These are phyloP conservation scores for Lichtheimia ornata DNA, from an alignment of 371 early-diverging fungal species.

Conservation along the genomic window DNA sequence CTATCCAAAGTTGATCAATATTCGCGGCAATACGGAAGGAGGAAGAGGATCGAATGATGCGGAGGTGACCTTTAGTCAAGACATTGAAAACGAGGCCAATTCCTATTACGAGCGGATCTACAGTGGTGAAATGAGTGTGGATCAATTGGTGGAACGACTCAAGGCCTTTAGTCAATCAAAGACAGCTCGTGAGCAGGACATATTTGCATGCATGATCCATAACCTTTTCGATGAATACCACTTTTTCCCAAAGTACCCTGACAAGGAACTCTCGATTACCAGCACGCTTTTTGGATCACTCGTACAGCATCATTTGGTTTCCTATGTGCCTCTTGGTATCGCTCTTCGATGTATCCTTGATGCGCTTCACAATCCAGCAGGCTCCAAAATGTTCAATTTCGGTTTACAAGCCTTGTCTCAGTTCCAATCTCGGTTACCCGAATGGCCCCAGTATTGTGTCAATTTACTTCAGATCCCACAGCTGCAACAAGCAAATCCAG, in stretches of 20 bases:
- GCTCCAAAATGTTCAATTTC: constrained; percentile 88
- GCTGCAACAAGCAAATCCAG: constrained; percentile 77
- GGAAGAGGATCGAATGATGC: constrained; percentile 25
- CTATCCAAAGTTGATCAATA: constrained; percentile 58
- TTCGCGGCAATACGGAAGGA: constrained; percentile 30
- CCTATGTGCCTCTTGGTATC: constrained; percentile 70
- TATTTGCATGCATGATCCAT: constrained; percentile 83
- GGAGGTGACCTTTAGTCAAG: constrained; percentile 34
- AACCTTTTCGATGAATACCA: constrained; percentile 93
- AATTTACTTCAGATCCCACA: constrained; percentile 79
- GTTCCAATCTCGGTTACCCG: constrained; percentile 79
- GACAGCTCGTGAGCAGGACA: constrained; percentile 70
- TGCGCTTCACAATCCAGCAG: constrained; percentile 71
- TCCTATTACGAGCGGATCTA: constrained; percentile 79
- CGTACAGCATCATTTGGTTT: constrained; percentile 83
- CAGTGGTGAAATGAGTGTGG: constrained; percentile 72
- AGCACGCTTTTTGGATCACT: constrained; percentile 87
- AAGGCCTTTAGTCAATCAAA: constrained; percentile 71
- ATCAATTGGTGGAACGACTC: constrained; percentile 75
- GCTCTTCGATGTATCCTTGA: constrained; percentile 87
- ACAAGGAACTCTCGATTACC: constrained; percentile 87
- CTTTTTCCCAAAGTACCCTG: constrained; percentile 93
- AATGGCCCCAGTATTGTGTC: constrained; percentile 90
- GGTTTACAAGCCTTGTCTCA: constrained; percentile 85
- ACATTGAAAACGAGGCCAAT: constrained; percentile 78